Evolutionary conservation across 345 rosid species (phyloP).

Genomic region (Heritiera littoralis): DNA sequence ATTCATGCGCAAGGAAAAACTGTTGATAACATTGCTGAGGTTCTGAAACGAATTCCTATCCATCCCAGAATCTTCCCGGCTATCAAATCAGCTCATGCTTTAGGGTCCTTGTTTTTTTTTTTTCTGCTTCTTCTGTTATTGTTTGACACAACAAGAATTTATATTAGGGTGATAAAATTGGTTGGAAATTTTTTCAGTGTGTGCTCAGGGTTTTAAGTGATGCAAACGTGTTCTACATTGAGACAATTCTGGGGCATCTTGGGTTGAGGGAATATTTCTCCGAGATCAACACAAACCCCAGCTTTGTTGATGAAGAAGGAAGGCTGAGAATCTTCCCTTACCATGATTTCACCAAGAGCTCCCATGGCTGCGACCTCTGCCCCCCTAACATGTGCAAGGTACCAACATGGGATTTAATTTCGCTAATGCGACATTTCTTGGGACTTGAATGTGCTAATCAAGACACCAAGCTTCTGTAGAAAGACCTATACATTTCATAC

Average conservation of each 20-base stretch:
- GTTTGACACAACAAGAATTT: too few relatives aligned
- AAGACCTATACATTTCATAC: not conserved
- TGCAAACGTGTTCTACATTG: constrained; percentile 61
- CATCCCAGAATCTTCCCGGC: constrained; percentile 72
- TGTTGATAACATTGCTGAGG: constrained; percentile 57
- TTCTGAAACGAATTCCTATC: constrained; percentile 51
- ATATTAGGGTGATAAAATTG: too few relatives aligned
- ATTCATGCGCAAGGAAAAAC: constrained; percentile 61
- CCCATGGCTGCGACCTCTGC: too few relatives aligned
- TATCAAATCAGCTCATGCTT: constrained; percentile 67
- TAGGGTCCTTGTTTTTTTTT: constrained; percentile 46
- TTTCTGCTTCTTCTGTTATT: not conserved
- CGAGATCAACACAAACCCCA: too few relatives aligned
- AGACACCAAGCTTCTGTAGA: not conserved
- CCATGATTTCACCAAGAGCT: too few relatives aligned
- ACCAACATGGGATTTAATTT: too few relatives aligned
- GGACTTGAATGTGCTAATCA: not conserved
- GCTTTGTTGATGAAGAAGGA: too few relatives aligned
- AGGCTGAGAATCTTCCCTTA: too few relatives aligned
- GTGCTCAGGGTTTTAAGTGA: too few relatives aligned
- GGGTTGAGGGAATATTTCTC: too few relatives aligned
- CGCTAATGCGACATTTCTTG: not conserved
- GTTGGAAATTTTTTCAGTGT: too few relatives aligned
- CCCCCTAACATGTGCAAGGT: too few relatives aligned
- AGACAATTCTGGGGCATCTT: constrained; percentile 27